phyloP scores from a whole-genome alignment of 495 filamentous ascomycete genomes.

The Xanthoparmelia taractica region DNA sequence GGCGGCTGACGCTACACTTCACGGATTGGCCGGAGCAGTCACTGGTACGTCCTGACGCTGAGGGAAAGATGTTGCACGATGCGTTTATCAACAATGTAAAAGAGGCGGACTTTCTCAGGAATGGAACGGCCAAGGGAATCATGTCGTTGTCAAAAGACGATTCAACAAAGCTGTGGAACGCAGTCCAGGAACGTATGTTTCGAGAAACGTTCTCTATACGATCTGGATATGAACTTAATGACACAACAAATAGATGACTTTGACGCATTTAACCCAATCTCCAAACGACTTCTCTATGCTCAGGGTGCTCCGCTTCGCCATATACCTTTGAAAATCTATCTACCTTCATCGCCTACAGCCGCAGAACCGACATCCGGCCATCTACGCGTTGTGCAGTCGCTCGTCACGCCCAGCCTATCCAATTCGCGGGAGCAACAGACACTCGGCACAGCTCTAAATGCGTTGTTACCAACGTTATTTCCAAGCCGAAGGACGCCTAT shows the following conservation, averaged over 20 bases:
- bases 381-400: slow-evolving; percentile 63
- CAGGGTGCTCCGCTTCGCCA: slow-evolving; percentile 63
- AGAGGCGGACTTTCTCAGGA: slow-evolving; percentile 87
- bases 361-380: slow-evolving; percentile 36
- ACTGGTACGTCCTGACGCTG: slow-evolving; percentile 54
- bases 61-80: slow-evolving; percentile 61
- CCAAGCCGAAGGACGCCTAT: slow-evolving; percentile 77
- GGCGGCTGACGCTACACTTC: slow-evolving; percentile 70
- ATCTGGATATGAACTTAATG: neutral
- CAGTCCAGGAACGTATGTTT: slow-evolving; percentile 66
- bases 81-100: slow-evolving; percentile 92
- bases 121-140: slow-evolving; percentile 83
- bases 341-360: slow-evolving; percentile 58
- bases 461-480: slow-evolving; percentile 73
- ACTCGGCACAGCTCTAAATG: slow-evolving; percentile 70
- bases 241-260: slow-evolving; percentile 55
- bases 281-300: slow-evolving; percentile 69
- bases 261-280: slow-evolving; percentile 48
- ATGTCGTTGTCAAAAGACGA: slow-evolving; percentile 88
- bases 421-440: slow-evolving; percentile 59
- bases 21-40: slow-evolving; percentile 65
- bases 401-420: slow-evolving; percentile 47
- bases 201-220: neutral
- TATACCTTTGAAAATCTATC: slow-evolving; percentile 79
- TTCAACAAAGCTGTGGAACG: slow-evolving; percentile 77